These are phyloP conservation scores for Ophiostoma tasmaniense DNA, from an alignment of 2,329 filamentous ascomycete species.

Conservation along the genomic window DNA sequence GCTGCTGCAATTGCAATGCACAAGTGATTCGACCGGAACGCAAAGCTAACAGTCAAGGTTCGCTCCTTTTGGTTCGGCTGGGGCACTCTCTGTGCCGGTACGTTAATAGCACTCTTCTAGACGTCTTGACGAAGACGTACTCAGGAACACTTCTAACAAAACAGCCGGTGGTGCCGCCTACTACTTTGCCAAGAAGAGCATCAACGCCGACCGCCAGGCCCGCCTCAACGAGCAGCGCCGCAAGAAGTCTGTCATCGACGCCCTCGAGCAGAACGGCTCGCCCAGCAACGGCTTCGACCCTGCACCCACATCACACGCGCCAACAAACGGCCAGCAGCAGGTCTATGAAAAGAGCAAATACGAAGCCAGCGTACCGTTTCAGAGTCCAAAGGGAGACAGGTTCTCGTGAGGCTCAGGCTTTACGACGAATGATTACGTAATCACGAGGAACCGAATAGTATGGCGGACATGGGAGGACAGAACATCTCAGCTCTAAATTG, in stretches of 20 bases:
- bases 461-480: background rate
- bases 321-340: conserved; percentile 58
- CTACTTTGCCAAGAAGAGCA: conserved; percentile 88
- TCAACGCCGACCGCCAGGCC: conserved; percentile 78
- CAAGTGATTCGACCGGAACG: background rate
- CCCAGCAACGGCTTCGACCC: conserved; percentile 46
- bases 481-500: conserved; percentile 2
- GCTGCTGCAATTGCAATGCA: background rate
- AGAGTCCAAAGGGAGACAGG: conserved; percentile 74
- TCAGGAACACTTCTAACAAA: background rate
- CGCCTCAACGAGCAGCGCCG: conserved; percentile 59
- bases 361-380: conserved; percentile 68
- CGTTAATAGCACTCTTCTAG: conserved; percentile 25
- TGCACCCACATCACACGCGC: conserved; percentile 77
- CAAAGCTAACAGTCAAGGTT: conserved; percentile 17
- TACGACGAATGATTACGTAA: background rate
- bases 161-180: conserved; percentile 83
- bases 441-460: background rate
- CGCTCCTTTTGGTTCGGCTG: conserved; percentile 53
- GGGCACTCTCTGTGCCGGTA: conserved; percentile 80
- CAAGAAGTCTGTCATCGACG: conserved; percentile 51
- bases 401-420: conserved; percentile 47
- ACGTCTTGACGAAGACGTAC: no score
- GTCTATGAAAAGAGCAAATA: conserved; percentile 80
- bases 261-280: conserved; percentile 39